phyloP scores from a whole-genome alignment of 768 basidiomycete genomes.

The Calocybe gangraenosa region DNA sequence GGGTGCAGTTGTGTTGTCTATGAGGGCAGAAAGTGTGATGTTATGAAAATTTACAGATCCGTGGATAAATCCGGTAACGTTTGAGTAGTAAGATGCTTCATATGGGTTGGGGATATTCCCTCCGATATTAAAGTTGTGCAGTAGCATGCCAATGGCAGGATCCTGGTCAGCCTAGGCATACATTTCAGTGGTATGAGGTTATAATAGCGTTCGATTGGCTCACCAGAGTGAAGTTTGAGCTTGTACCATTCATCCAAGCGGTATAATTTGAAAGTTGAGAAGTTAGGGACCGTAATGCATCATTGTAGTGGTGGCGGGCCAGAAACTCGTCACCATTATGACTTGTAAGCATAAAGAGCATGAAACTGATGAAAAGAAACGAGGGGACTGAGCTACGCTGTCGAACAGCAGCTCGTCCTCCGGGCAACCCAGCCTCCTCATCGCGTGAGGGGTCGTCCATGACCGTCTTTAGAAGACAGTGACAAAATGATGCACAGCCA shows the following conservation, averaged over 20 bases:
- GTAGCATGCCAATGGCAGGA: conserved; percentile 37
- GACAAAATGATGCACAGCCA: conserved; percentile 11
- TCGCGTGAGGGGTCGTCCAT: conserved; percentile 28
- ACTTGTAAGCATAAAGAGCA: conserved; percentile 78
- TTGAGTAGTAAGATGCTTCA: conserved; percentile 60
- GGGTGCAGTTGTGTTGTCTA: conserved; percentile 30
- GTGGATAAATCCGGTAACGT: conserved; percentile 77
- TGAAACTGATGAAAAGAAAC: conserved; percentile 68
- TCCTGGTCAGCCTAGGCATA: conserved; percentile 42
- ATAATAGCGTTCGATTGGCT: background rate
- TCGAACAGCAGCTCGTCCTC: conserved; percentile 28
- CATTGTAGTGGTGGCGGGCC: conserved; percentile 60
- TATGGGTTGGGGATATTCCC: conserved; percentile 41
- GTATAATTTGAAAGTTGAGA: conserved; percentile 70
- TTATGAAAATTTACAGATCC: conserved; percentile 62
- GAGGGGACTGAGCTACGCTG: conserved; percentile 64
- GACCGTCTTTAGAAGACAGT: conserved; percentile 12
- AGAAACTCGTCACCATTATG: conserved; percentile 67
- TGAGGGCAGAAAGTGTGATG: conserved; percentile 46
- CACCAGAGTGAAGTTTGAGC: conserved; percentile 64
- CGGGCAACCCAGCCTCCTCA: conserved; percentile 35
- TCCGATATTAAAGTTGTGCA: conserved; percentile 43
- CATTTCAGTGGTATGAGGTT: background rate
- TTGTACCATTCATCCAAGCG: conserved; percentile 68
- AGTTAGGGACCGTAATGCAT: conserved; percentile 53